phyloP scores from a whole-genome alignment of 2,329 filamentous ascomycete species.

The Coleophoma eucalyptorum region DNA sequence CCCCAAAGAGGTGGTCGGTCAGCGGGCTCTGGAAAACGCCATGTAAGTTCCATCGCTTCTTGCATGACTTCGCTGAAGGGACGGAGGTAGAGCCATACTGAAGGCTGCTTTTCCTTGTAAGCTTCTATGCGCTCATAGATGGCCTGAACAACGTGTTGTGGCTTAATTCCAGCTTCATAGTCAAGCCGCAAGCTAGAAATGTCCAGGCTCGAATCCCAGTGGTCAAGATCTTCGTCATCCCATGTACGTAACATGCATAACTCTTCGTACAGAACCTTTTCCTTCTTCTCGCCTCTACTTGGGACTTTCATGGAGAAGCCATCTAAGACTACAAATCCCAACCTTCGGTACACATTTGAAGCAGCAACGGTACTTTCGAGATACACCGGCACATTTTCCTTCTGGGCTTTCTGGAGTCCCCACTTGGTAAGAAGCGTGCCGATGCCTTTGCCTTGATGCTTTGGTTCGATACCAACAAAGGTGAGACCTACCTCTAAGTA shows the following conservation, averaged over 20 bases:
- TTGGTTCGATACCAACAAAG: constrained; percentile 19
- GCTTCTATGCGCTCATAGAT: constrained; percentile 25
- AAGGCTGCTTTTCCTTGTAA: constrained; percentile 41
- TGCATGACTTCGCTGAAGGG: constrained; percentile 34
- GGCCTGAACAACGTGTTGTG: constrained; percentile 20
- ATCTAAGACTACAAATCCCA: constrained; percentile 18
- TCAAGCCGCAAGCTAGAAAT: constrained; percentile 18
- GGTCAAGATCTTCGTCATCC: constrained; percentile 8
- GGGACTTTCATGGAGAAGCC: constrained; percentile 18
- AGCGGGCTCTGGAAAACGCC: constrained; percentile 32
- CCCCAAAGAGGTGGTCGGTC: constrained; percentile 45
- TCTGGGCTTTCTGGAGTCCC: constrained; percentile 15
- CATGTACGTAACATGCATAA: constrained; percentile 20
- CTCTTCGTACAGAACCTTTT: constrained; percentile 18
- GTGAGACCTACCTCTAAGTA: constrained; percentile 15
- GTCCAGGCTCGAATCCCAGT: constrained; percentile 23
- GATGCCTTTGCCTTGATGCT: constrained; percentile 17
- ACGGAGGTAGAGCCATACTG: constrained; percentile 47
- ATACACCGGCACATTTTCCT: constrained; percentile 18
- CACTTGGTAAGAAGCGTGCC: constrained; percentile 20
- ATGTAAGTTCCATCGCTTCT: constrained; percentile 36
- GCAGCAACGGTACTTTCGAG: constrained; percentile 21
- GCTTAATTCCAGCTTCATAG: constrained; percentile 21
- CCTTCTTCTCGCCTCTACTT: background rate
- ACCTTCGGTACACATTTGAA: constrained; percentile 14